Conservation (phyloP, 2,329 filamentous ascomycete genomes). For the Elsinoe arachidis region DNA sequence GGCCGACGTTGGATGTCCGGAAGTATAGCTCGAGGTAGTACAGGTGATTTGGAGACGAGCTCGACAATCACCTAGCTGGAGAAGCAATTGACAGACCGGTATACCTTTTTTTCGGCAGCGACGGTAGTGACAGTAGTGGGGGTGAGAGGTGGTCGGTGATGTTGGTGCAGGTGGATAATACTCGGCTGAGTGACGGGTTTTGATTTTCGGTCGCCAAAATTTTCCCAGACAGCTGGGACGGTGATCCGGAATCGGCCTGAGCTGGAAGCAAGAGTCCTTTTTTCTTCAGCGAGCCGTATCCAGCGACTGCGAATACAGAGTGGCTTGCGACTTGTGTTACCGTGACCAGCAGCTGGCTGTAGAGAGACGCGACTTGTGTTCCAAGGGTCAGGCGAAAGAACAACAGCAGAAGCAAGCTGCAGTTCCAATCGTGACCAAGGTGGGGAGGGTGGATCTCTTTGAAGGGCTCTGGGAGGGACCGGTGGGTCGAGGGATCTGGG, state of each 20-base stretch:
- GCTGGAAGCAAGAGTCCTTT: not conserved
- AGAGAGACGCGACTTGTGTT: not conserved
- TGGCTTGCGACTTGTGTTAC: not conserved
- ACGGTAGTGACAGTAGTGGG: conserved; percentile 12
- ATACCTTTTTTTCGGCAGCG: not conserved
- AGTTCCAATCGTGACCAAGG: not conserved
- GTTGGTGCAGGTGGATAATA: conserved; percentile 4
- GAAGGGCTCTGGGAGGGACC: conserved; percentile 7
- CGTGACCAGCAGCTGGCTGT: not conserved
- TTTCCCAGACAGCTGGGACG: conserved; percentile 10
- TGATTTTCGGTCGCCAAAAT: conserved; percentile 10
- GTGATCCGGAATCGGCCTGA: conserved; percentile 9
- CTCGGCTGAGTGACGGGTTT: conserved; percentile 8
- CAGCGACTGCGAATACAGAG: not conserved
- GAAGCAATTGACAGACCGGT: conserved; percentile 8
- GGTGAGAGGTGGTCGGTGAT: not conserved
- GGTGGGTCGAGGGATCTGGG: conserved; percentile 12
- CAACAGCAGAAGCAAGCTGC: conserved; percentile 10
- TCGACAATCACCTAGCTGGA: not conserved
- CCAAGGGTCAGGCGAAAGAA: not conserved
- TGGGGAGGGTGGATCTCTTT: conserved; percentile 13
- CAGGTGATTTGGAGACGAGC: not conserved
- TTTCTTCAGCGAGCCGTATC: not conserved
- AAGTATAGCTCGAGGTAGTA: not conserved
- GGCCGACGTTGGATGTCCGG: not conserved